Evolutionary conservation across 805 yeast genomes (phyloP).

Genomic region (Yarrowia bubula): DNA sequence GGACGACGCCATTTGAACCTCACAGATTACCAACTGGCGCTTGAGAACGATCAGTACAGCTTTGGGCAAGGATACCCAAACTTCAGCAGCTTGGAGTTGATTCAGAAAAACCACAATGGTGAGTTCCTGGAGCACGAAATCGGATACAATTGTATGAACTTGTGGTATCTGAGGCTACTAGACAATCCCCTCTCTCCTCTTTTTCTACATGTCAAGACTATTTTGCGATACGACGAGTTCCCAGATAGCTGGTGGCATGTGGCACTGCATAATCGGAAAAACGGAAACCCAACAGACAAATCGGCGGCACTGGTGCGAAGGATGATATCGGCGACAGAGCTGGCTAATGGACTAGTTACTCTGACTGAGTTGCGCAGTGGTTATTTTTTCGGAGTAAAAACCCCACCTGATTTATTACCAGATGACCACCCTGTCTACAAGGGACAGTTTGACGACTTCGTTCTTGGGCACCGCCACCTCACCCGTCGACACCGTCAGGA

Average conservation of each 20-base stretch:
- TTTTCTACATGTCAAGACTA: slow-evolving; percentile 2
- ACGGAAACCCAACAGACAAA: not conserved
- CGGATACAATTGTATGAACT: slow-evolving; percentile 4
- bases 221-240: not conserved
- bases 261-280: not conserved
- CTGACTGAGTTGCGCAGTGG: slow-evolving; percentile 9
- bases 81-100: not conserved
- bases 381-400: slow-evolving; percentile 9
- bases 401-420: not conserved
- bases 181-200: not conserved
- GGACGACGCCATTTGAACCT: not conserved
- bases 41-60: not conserved
- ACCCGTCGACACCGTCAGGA: not conserved
- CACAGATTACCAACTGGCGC: not conserved
- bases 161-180: slow-evolving; percentile 12
- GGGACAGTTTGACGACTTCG: slow-evolving; percentile 7
- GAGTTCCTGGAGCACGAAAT: not conserved
- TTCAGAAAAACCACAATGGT: not conserved
- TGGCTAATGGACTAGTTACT: not conserved
- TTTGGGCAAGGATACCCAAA: slow-evolving; percentile 11
- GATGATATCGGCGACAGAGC: not conserved
- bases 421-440: slow-evolving; percentile 7
- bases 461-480: slow-evolving; percentile 1
- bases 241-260: slow-evolving; percentile 19
- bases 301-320: not conserved